phyloP scores from a whole-genome alignment of 2,329 filamentous ascomycete species.

The Colletotrichum horii region DNA sequence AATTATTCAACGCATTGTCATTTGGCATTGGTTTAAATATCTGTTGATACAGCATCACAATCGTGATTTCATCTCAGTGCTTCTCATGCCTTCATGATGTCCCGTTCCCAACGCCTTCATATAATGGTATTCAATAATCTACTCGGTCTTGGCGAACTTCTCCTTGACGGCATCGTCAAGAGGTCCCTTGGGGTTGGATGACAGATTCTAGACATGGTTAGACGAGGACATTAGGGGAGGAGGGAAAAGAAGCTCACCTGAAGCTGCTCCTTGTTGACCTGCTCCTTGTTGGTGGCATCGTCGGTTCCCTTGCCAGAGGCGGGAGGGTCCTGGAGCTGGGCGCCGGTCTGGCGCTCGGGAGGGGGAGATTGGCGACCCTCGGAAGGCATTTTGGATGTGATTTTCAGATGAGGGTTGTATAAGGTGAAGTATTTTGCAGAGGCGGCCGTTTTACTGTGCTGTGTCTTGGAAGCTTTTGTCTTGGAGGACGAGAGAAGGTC shows the following conservation, averaged over 20 bases:
- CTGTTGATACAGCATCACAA: slow-evolving; percentile 8
- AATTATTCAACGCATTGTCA: neutral
- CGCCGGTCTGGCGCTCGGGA: slow-evolving; percentile 69
- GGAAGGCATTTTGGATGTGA: slow-evolving; percentile 62
- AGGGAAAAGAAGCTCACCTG: slow-evolving; percentile 41
- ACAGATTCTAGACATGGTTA: slow-evolving; percentile 46
- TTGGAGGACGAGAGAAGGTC: neutral
- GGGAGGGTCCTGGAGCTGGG: slow-evolving; percentile 65
- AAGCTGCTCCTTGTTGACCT: slow-evolving; percentile 56
- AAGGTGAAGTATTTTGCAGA: neutral
- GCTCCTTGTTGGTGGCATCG: slow-evolving; percentile 57
- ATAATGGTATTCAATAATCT: neutral
- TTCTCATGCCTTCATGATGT: neutral
- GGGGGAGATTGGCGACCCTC: slow-evolving; percentile 79
- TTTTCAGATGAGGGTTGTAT: slow-evolving; percentile 18
- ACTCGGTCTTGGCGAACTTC: slow-evolving; percentile 61
- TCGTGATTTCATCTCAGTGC: neutral
- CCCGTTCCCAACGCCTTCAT: slow-evolving; percentile 1
- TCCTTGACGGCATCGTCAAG: slow-evolving; percentile 66
- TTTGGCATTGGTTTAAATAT: neutral
- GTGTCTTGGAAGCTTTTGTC: neutral
- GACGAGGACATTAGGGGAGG: neutral
- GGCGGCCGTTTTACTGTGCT: neutral
- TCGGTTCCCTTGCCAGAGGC: slow-evolving; percentile 64
- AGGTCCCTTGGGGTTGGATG: slow-evolving; percentile 70